Percentiles rank a stretch among this genome's conserved stretches.
These are phyloP conservation scores for Coemansia sp. DNA, from an alignment of 192 early-diverging fungal genomes.

Conservation along the genomic window DNA sequence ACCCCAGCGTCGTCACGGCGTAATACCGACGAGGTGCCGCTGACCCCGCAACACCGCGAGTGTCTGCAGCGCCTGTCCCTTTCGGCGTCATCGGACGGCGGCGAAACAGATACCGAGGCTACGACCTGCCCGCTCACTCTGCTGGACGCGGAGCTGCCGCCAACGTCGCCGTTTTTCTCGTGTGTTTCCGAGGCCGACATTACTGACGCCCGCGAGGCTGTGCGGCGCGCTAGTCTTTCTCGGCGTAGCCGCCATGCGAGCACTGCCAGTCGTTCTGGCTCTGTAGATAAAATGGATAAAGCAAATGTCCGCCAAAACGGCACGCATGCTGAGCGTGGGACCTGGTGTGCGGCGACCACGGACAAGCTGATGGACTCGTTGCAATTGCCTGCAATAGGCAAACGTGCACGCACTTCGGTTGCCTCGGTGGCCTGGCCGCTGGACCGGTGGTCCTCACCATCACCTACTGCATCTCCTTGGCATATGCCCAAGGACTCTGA, in stretches of 20 bases:
- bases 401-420: not conserved
- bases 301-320: too few relatives aligned
- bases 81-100: not conserved
- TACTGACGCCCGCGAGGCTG: slow-evolving; percentile 1
- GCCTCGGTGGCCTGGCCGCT: not conserved
- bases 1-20: slow-evolving; percentile 38
- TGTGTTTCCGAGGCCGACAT: slow-evolving; percentile 8
- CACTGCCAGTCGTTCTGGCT: too few relatives aligned
- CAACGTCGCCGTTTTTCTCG: slow-evolving; percentile 29
- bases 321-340: too few relatives aligned
- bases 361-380: not conserved
- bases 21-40: slow-evolving; percentile 30
- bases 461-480: not conserved
- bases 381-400: not conserved
- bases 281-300: too few relatives aligned
- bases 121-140: slow-evolving; percentile 4
- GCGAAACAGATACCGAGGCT: not conserved
- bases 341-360: too few relatives aligned
- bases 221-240: slow-evolving; percentile 10
- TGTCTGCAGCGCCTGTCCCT: slow-evolving; percentile 6
- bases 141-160: slow-evolving; percentile 29
- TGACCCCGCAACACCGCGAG: slow-evolving; percentile 15
- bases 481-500: not conserved
- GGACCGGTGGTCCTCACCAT: not conserved
- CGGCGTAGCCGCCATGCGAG: slow-evolving; percentile 8